Evolutionary conservation across 169 alveolate species (phyloP).

Genomic region (Perkinsus olseni): DNA sequence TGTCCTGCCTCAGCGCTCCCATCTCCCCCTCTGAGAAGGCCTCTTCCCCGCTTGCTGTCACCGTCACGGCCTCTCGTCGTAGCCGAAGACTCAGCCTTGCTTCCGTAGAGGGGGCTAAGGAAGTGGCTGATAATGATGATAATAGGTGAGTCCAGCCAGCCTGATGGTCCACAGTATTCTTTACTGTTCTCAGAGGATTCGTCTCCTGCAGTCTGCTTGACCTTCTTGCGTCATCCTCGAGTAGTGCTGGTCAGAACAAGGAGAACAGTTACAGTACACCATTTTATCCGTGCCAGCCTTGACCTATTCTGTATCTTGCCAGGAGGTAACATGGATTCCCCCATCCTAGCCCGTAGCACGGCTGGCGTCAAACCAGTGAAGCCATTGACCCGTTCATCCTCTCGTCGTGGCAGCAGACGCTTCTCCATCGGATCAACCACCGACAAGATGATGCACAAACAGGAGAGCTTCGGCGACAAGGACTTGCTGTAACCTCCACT

Average conservation of each 20-base stretch:
- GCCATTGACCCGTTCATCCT: neutral
- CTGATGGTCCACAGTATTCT: neutral
- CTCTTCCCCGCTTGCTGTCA: neutral
- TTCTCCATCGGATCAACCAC: neutral
- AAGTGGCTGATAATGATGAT: neutral
- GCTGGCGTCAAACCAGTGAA: neutral
- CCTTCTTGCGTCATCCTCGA: neutral
- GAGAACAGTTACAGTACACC: neutral
- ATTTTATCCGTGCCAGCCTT: neutral
- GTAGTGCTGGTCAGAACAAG: neutral
- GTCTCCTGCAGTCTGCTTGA: neutral
- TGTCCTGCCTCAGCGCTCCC: neutral
- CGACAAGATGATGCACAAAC: neutral
- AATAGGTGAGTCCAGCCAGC: neutral
- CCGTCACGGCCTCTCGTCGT: neutral
- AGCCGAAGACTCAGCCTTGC: neutral
- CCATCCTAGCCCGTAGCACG: neutral
- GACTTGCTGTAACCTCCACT: neutral
- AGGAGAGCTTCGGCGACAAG: neutral
- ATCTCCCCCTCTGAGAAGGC: neutral
- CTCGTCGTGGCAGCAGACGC: neutral
- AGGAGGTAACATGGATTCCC: neutral
- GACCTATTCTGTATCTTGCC: neutral
- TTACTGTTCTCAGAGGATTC: neutral
- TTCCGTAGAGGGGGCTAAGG: neutral